Evolutionary conservation across 495 filamentous ascomycete species (phyloP).

Genomic region (Xylaria bambusicola): DNA sequence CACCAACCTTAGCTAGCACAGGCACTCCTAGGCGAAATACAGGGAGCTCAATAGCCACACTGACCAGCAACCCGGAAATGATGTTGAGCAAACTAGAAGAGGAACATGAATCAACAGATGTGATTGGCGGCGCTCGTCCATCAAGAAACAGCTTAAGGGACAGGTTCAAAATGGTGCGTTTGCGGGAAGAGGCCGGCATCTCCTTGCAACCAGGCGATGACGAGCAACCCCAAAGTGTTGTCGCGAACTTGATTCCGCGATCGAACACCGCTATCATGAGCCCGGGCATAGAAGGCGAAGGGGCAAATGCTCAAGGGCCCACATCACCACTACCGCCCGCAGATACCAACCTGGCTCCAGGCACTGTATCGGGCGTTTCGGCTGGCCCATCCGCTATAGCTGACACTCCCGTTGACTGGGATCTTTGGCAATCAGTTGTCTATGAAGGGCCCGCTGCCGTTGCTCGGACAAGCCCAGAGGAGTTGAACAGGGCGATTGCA

Average conservation of each 20-base stretch:
- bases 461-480: constrained; percentile 78
- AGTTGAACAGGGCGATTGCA: constrained; percentile 86
- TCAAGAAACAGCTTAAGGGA: constrained; percentile 74
- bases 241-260: constrained; percentile 46
- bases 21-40: constrained; percentile 64
- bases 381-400: constrained; percentile 66
- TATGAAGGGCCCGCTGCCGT: constrained; percentile 88
- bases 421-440: constrained; percentile 94
- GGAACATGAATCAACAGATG: constrained; percentile 54
- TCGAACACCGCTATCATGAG: constrained; percentile 54
- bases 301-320: constrained; percentile 47
- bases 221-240: constrained; percentile 43
- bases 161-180: constrained; percentile 79
- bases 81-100: constrained; percentile 71
- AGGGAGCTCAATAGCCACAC: constrained; percentile 69
- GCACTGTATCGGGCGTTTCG: constrained; percentile 76
- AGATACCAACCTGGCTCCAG: constrained; percentile 67
- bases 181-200: constrained; percentile 75
- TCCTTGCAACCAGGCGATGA: constrained; percentile 48
- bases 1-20: constrained; percentile 46
- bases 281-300: constrained; percentile 35
- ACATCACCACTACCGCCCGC: constrained; percentile 53
- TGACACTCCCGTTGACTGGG: constrained; percentile 86
- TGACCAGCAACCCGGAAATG: constrained; percentile 73
- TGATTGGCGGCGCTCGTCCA: constrained; percentile 49